These are phyloP conservation scores for Suillus alpinus DNA, from an alignment of 768 basidiomycete species.

Conservation along the genomic window DNA sequence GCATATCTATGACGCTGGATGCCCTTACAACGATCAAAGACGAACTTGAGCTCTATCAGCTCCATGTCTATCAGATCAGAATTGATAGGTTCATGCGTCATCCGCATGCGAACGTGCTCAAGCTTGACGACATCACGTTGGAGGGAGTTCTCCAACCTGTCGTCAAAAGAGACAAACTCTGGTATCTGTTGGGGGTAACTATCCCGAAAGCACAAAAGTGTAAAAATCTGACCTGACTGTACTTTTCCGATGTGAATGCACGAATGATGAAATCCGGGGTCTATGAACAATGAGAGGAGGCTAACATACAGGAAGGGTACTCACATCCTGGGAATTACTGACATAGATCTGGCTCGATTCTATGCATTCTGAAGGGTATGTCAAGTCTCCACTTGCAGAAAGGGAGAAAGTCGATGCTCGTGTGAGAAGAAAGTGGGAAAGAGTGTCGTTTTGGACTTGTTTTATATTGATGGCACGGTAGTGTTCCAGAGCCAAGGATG, in stretches of 20 bases:
- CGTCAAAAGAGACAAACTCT: conserved; percentile 81
- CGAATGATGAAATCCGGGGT: conserved; percentile 79
- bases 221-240: conserved; percentile 59
- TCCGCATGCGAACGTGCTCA: conserved; percentile 82
- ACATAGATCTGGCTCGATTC: conserved; percentile 81
- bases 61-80: conserved; percentile 79
- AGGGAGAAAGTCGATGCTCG: conserved; percentile 78
- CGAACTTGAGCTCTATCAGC: conserved; percentile 79
- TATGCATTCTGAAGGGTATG: conserved; percentile 70
- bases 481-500: conserved; percentile 72
- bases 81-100: conserved; percentile 68
- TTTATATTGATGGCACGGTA: conserved; percentile 77
- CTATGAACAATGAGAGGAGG: conserved; percentile 32
- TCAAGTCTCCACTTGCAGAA: conserved; percentile 72
- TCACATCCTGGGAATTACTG: conserved; percentile 75
- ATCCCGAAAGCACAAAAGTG: neutral
- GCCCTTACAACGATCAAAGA: conserved; percentile 67
- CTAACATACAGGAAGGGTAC: conserved; percentile 9
- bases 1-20: neutral
- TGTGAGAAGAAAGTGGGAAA: conserved; percentile 80
- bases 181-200: conserved; percentile 53
- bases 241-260: conserved; percentile 78
- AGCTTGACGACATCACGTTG: conserved; percentile 80
- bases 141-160: conserved; percentile 77
- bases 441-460: conserved; percentile 85